A percentile compares a stretch with the other conserved stretches of the same genome.
Evolutionary conservation across 257 asterid genomes (phyloP).

Genomic region (Coffea canephora): DNA sequence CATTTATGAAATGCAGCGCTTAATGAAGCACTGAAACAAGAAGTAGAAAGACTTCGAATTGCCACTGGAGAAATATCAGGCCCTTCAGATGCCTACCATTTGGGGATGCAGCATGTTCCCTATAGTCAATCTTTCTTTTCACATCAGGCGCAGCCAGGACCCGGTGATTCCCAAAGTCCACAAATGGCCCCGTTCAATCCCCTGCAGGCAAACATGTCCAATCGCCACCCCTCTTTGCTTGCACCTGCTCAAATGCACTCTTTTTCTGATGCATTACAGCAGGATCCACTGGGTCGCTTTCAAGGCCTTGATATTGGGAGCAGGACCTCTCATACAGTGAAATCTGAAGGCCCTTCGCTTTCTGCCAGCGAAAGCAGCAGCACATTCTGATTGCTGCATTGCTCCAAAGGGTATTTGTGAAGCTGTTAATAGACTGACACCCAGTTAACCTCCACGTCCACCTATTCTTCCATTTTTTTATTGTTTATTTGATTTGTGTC

Average conservation of each 20-base stretch:
- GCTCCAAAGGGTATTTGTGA: slow-evolving; percentile 27
- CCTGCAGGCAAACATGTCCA: slow-evolving; percentile 50
- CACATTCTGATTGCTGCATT: slow-evolving; percentile 45
- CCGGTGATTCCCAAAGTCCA: slow-evolving; percentile 42
- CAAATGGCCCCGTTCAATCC: slow-evolving; percentile 65
- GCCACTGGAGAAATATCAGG: slow-evolving; percentile 77
- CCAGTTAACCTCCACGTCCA: slow-evolving; percentile 37
- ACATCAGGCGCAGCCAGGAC: slow-evolving; percentile 46
- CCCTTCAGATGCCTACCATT: slow-evolving; percentile 48
- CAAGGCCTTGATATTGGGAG: slow-evolving; percentile 52
- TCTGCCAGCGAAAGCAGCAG: slow-evolving; percentile 71
- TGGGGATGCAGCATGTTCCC: slow-evolving; percentile 66
- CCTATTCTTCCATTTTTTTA: slow-evolving; percentile 37
- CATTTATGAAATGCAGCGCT: slow-evolving; percentile 46
- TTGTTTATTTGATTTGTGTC: slow-evolving; percentile 34
- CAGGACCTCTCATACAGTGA: slow-evolving; percentile 45
- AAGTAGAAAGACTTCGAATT: slow-evolving; percentile 74
- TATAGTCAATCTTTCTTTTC: slow-evolving; percentile 60
- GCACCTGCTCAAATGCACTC: slow-evolving; percentile 29
- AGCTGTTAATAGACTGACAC: slow-evolving; percentile 74
- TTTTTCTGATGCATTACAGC: slow-evolving; percentile 40
- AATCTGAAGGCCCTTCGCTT: slow-evolving; percentile 63
- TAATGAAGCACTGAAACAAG: slow-evolving; percentile 84
- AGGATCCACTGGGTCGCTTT: slow-evolving; percentile 59
- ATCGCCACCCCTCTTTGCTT: slow-evolving; percentile 42